Conservation (phyloP, 192 early-diverging fungal genomes). For the Backusella luteola region DNA sequence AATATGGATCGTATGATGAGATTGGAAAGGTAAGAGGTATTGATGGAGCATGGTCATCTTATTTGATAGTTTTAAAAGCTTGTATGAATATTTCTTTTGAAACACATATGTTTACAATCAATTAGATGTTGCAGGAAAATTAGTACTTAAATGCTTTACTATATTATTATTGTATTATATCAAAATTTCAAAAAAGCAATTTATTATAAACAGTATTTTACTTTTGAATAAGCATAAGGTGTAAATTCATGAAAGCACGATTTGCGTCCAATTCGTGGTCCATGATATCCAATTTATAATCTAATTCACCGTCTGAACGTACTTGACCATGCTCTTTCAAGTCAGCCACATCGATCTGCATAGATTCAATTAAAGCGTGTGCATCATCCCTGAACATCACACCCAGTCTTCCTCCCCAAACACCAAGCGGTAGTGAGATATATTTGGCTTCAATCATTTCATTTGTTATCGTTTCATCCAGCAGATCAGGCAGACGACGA, state of each 20-base stretch:
- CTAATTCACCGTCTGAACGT: not conserved
- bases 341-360: conserved; percentile 1
- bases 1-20: not conserved
- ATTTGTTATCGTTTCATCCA: not conserved
- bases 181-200: not conserved
- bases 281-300: conserved; percentile 10
- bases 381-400: conserved; percentile 31
- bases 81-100: not conserved
- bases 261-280: conserved; percentile 16
- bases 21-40: not conserved
- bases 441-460: not conserved
- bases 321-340: not conserved
- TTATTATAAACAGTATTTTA: conserved; percentile 5
- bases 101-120: not conserved
- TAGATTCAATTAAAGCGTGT: conserved; percentile 7
- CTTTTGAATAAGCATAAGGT: conserved; percentile 12
- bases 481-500: conserved; percentile 10
- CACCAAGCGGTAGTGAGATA: conserved; percentile 26
- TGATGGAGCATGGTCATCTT: not conserved
- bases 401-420: conserved; percentile 33
- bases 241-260: conserved; percentile 26
- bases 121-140: not conserved
- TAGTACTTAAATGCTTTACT: not conserved
- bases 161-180: not conserved
- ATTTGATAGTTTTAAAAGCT: not conserved